phyloP scores from a whole-genome alignment of 192 early-diverging fungal genomes.

The Piromyces finnis region DNA sequence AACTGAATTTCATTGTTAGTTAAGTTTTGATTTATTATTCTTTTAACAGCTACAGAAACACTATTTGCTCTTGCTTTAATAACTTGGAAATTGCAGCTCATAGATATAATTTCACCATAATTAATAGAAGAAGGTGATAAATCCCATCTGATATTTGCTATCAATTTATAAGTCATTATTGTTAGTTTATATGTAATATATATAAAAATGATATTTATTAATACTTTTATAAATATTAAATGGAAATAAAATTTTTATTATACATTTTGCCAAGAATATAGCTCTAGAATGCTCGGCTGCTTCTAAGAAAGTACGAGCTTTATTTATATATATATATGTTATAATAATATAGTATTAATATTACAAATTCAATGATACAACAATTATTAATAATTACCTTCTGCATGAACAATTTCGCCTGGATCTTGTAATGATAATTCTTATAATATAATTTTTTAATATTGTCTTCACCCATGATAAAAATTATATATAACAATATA shows the following conservation, averaged over 20 bases:
- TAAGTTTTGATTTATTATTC: conserved; percentile 5
- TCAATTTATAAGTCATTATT: too few species aligned
- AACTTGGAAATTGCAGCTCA: not conserved
- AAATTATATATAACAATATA: too few species aligned
- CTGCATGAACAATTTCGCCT: not conserved
- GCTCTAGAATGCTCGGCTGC: conserved; percentile 1
- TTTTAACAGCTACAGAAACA: conserved; percentile 11
- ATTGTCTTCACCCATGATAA: too few species aligned
- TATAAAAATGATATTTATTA: too few species aligned
- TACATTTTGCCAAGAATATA: conserved; percentile 11
- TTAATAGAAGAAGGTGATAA: not conserved
- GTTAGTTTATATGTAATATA: too few species aligned
- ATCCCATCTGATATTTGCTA: conserved; percentile 13
- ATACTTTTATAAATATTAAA: conserved; percentile 1
- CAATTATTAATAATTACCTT: not conserved
- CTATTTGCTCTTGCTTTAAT: conserved; percentile 13
- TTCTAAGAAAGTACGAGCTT: not conserved
- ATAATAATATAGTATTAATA: too few species aligned
- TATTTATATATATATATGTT: too few species aligned
- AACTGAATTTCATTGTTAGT: not conserved
- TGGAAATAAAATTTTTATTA: too few species aligned
- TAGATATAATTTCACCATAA: not conserved
- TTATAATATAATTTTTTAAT: too few species aligned
- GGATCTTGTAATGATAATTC: not conserved
- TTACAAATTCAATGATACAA: too few species aligned